phyloP scores from a whole-genome alignment of 208 protist genomes.

The Leishmania lainsoni region DNA sequence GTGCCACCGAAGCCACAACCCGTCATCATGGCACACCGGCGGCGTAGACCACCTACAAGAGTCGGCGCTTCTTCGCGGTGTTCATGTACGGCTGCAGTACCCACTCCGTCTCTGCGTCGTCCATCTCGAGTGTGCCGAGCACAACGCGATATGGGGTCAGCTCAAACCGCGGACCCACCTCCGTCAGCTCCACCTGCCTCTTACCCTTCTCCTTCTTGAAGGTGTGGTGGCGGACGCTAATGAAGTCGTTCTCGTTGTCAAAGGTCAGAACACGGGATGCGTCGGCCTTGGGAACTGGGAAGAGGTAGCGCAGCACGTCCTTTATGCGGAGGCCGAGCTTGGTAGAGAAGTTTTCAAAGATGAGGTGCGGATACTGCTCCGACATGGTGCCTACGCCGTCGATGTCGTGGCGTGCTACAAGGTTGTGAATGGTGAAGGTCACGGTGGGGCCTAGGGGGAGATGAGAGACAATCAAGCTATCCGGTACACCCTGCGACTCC shows the following conservation, averaged over 20 bases:
- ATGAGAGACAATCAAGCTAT: constrained; percentile 97
- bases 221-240: constrained; percentile 98
- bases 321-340: constrained; percentile 94
- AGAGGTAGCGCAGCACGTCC: constrained; percentile 97
- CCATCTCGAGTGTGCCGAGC: constrained; percentile 95
- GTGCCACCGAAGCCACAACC: not conserved
- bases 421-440: constrained; percentile 97
- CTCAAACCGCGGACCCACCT: constrained; percentile 99
- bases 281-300: constrained; percentile 98
- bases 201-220: constrained; percentile 82
- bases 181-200: constrained; percentile 91
- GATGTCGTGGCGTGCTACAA: constrained; percentile 98
- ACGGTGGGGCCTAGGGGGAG: constrained; percentile 99
- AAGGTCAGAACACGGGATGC: constrained; percentile 97
- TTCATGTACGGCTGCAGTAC: constrained; percentile 99
- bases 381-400: constrained; percentile 88
- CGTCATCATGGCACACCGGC: not conserved
- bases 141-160: constrained; percentile 97
- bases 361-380: constrained; percentile 97
- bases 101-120: constrained; percentile 98
- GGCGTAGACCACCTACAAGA: constrained; percentile 43
- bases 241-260: constrained; percentile 98
- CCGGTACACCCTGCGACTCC: constrained; percentile 98
- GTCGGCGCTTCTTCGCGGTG: constrained; percentile 95
- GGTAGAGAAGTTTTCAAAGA: constrained; percentile 98